Evolutionary conservation across 768 basidiomycete genomes (phyloP).

Genomic region (Kwoniella dendrophila): DNA sequence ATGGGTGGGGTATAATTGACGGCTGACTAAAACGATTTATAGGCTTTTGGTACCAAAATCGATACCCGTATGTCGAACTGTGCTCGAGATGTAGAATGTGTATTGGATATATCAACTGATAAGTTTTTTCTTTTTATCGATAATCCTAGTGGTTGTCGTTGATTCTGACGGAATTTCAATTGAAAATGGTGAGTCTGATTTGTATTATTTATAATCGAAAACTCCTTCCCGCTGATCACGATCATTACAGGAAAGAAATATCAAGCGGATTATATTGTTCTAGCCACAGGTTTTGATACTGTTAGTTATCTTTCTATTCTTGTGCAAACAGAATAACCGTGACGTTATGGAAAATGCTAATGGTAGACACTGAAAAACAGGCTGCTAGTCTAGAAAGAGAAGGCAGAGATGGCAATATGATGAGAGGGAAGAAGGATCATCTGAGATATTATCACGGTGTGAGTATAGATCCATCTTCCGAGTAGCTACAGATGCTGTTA

Average conservation of each 20-base stretch:
- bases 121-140: too few relatives aligned
- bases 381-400: neutral
- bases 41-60: conserved; percentile 1
- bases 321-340: too few relatives aligned
- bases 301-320: neutral
- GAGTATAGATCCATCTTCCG: neutral
- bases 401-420: neutral
- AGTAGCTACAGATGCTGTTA: neutral
- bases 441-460: conserved; percentile 2
- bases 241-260: neutral
- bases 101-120: too few relatives aligned
- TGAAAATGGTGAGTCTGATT: too few relatives aligned
- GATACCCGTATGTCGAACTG: conserved; percentile 1
- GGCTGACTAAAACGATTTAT: neutral
- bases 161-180: too few relatives aligned
- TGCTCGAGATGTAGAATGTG: too few relatives aligned
- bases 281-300: neutral
- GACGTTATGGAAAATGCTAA: neutral
- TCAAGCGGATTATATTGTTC: neutral
- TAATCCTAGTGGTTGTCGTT: too few relatives aligned
- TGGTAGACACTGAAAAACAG: neutral
- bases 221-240: too few relatives aligned
- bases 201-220: too few relatives aligned
- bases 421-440: neutral
- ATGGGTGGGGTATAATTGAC: neutral